Evolutionary conservation across 257 asterid species (phyloP), one percentile per base, ranked within the genome.

Genomic region (Dorcoceras hygrometricum): DNA sequence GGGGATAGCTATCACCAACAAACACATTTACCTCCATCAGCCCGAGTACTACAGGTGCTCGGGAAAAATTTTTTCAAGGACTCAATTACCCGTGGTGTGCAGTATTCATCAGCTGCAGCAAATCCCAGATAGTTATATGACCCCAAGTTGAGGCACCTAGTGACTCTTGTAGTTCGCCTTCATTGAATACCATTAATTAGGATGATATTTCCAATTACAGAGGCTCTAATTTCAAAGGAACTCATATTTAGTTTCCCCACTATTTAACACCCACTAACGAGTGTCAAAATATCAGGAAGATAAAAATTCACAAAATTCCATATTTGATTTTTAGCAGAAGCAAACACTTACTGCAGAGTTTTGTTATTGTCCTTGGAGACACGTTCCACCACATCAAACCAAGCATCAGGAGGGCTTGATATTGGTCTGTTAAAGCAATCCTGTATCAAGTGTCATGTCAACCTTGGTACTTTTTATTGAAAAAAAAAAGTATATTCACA

Each of bases 351-450:
- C 97, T 88, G 77, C 28, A 94, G 78, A 4, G 97, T 94, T 80
- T 90, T 94, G 87, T 94, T 94, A 70, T 85, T 84, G 79, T 94
- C 96, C 27, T 87, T 73, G 57, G 99, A 94, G 59, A 90, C 71
- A 70, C 99, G 99, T 83, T 90, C 97, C 80, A 94, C 98, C 82
- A 94, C 83, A 81, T 94, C 99, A 67, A 94, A 81, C 99, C 99
- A 94, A 81, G 99, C 89, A 94, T 94, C 99, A 18, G 99, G 99
- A 73, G 97, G 81, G 73, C 99, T 88, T n/a, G 95, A 72, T 77
- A 94, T 94, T 54, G 99, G 99, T 72, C 98, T 84, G 50, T 89
- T 93, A 79, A 94, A 94, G 85, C 97, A 94, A 84, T 90, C 99
- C 99, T 94, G 80, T 63, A 67, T 23, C 24, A 31, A 67, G 26